Percentiles rank a stretch among this genome's conserved stretches.
Conservation (phyloP, 2,329 filamentous ascomycete genomes). For the Cytospora piceae region DNA sequence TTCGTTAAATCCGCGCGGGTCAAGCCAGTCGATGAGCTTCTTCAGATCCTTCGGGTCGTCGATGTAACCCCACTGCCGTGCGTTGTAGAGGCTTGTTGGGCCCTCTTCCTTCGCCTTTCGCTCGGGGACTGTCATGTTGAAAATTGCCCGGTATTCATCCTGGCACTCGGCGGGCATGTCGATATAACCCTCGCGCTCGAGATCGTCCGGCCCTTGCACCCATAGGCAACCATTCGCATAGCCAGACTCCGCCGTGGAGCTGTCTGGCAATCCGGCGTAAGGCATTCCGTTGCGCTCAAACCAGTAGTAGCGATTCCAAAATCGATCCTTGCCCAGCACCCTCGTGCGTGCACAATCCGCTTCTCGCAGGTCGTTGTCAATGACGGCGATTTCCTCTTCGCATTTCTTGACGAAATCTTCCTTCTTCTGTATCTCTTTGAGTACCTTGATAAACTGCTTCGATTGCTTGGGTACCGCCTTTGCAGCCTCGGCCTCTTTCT, state of each 20-base stretch:
- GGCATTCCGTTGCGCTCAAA: constrained; percentile 99
- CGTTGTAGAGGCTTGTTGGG: constrained; percentile 73
- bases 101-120: constrained; percentile 88
- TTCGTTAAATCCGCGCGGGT: constrained; percentile 84
- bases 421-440: constrained; percentile 88
- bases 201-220: constrained; percentile 92
- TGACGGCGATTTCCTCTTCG: constrained; percentile 81
- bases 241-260: constrained; percentile 82
- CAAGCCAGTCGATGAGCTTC: constrained; percentile 83
- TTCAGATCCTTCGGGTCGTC: constrained; percentile 80
- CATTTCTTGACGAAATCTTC: constrained; percentile 78
- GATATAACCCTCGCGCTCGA: constrained; percentile 85
- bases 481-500: constrained; percentile 66
- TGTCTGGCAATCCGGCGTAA: constrained; percentile 82
- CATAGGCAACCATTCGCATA: constrained; percentile 96
- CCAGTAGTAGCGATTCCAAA: constrained; percentile 99
- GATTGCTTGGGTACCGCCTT: constrained; percentile 76
- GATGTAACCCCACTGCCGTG: constrained; percentile 88
- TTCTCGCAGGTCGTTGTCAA: constrained; percentile 92
- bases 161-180: constrained; percentile 73
- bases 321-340: constrained; percentile 89
- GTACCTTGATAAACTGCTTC: constrained; percentile 84
- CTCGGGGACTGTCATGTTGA: constrained; percentile 81
- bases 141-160: constrained; percentile 74
- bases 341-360: constrained; percentile 90